A percentile compares a stretch with the other conserved stretches of the same genome.
Conservation (phyloP, 2,329 filamentous ascomycete species). For the Diaporthe amygdali region DNA sequence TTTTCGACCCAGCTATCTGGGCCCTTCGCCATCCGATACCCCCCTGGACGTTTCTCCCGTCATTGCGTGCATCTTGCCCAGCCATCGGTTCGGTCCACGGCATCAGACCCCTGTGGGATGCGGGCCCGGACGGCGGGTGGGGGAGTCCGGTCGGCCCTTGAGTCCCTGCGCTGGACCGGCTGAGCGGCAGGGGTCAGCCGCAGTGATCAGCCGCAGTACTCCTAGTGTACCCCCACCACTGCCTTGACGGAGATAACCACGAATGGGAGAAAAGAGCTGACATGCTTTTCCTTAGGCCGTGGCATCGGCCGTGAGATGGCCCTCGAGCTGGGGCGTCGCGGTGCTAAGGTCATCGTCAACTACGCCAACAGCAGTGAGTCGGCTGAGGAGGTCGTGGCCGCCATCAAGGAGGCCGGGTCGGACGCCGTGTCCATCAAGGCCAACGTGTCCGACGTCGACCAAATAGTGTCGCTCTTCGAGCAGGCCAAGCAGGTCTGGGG, state of each 20-base stretch:
- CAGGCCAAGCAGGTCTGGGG: constrained; percentile 68
- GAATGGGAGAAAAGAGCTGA: not conserved
- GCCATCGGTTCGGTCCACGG: not conserved
- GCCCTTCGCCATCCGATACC: not conserved
- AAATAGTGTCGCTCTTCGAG: constrained; percentile 69
- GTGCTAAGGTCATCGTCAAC: constrained; percentile 71
- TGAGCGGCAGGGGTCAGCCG: constrained; percentile 3
- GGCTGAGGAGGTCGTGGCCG: constrained; percentile 68
- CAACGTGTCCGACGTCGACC: constrained; percentile 67
- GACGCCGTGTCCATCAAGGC: constrained; percentile 71
- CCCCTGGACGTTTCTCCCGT: not conserved
- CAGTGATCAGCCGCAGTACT: no score
- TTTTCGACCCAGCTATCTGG: not conserved
- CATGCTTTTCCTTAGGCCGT: constrained; percentile 47
- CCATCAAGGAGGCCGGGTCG: constrained; percentile 68
- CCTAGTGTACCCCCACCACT: not conserved
- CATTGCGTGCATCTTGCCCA: not conserved
- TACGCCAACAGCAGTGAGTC: constrained; percentile 69
- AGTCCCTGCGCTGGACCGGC: not conserved
- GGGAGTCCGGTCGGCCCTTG: constrained; percentile 13
- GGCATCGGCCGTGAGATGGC: constrained; percentile 73
- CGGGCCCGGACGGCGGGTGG: constrained; percentile 8
- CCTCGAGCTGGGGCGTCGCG: constrained; percentile 67
- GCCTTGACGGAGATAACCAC: not conserved
- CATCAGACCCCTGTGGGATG: not conserved